Base-by-base conservation (phyloP, 1,284 basidiomycete species). In the Cutaneotrichosporon sp. region DNA sequence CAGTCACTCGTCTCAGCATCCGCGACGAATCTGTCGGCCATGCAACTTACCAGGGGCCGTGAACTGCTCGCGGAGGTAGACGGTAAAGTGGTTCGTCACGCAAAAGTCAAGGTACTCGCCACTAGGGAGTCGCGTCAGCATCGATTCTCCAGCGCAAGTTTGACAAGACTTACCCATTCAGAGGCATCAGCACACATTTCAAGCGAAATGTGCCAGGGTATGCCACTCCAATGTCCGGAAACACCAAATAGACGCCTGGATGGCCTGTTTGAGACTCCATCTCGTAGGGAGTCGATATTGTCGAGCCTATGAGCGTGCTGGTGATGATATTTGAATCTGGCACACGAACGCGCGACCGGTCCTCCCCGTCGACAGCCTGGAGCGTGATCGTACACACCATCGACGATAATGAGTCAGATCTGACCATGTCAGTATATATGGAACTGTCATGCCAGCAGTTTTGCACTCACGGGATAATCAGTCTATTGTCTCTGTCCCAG, bases 221-320 rank as follows among this genome's bases (percentile, higher is more conserved):
- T 14, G 90, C 85, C 62, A 96, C 86, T 74, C 90, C 91, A 69
- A 92, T 89, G 77, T 96, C 93, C 9, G 92, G 89, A 74, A 95
- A 96, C 58, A 93, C 82, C 74, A 96, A 94, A 78, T 90, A 94
- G 40, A 90, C 82, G 9, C 90, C 90, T 69, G 85, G 83, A 42
- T 88, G 86, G 50, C 90, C 90, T 75, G 90, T 86, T 49, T 88
- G 83, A 74, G 93, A 89, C 67, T 88, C 85, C 73, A 92, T 82
- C 60, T 88, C 85, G 52, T 91, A 87, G 1, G 90, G 86, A 0
- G 89, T 88, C 14, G 92, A 88, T 32, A 94, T 90, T 31, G 93
- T 82, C 64, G 88, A 90, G 46, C 93, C 93, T 75, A 94, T 91
- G 21, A 95, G 83, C 67, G 89, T 84, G 0, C 70, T 69, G 0